These are phyloP conservation scores for Craterostigma plantagineum DNA, from an alignment of 257 asterid species.

Conservation along the genomic window DNA sequence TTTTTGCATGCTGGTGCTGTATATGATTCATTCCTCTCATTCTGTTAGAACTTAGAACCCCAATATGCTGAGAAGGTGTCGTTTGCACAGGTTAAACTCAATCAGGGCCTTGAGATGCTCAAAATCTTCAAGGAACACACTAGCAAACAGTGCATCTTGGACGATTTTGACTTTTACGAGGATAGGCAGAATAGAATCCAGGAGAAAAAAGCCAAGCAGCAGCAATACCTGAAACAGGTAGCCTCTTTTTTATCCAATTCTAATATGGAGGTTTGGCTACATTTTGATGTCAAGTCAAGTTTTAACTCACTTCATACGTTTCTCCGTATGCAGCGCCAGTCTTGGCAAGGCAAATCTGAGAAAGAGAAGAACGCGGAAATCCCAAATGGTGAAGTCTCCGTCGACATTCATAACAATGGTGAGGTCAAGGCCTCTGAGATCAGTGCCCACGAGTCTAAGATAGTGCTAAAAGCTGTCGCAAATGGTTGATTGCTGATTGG, in stretches of 20 bases:
- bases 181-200: slow-evolving; percentile 46
- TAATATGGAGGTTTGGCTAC: neutral
- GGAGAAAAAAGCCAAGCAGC: slow-evolving; percentile 42
- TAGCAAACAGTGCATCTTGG: slow-evolving; percentile 36
- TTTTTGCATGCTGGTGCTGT: neutral
- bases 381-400: slow-evolving; percentile 9
- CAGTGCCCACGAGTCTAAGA: no score
- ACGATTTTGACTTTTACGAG: slow-evolving; percentile 66
- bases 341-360: no score
- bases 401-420: neutral
- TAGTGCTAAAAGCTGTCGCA: no score
- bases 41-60: neutral
- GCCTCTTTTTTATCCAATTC: neutral
- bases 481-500: no score
- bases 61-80: no score
- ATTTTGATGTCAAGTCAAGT: neutral
- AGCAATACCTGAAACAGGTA: slow-evolving; percentile 26
- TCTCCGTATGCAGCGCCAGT: no score
- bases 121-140: slow-evolving; percentile 43
- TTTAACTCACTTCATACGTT: neutral
- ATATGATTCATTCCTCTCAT: no score
- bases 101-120: slow-evolving; percentile 42
- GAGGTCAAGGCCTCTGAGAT: no score
- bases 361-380: slow-evolving; percentile 8
- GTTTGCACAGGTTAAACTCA: slow-evolving; percentile 29